Conservation (phyloP, 306 rosid genomes). For the Castanea mollissima region DNA sequence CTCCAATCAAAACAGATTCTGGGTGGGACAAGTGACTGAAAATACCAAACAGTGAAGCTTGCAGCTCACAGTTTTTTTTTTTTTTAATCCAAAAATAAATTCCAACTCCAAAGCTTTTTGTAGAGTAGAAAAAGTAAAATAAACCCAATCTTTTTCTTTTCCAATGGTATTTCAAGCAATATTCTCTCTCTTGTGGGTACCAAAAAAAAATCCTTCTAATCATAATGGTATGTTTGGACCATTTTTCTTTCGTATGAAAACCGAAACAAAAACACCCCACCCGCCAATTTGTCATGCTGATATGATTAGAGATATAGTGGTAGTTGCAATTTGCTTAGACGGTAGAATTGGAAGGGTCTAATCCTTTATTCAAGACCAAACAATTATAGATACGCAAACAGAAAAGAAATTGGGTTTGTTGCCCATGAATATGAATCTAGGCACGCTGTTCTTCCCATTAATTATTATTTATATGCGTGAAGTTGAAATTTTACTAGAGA, state of each 20-base stretch:
- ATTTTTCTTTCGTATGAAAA: conserved; percentile 28
- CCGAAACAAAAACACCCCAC: conserved; percentile 24
- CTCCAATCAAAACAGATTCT: conserved; percentile 39
- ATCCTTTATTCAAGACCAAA: conserved; percentile 5
- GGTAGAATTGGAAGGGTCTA: conserved; percentile 8
- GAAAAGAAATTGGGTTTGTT: neutral
- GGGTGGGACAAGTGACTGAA: conserved; percentile 24
- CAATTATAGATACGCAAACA: neutral
- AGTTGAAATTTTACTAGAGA: too few species aligned
- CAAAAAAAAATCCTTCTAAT: conserved; percentile 39
- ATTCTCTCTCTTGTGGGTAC: conserved; percentile 37
- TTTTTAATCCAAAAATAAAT: neutral
- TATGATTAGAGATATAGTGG: conserved; percentile 38
- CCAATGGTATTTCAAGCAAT: conserved; percentile 36
- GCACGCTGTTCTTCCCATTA: neutral
- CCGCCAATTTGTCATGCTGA: conserved; percentile 30
- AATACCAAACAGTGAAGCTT: conserved; percentile 29
- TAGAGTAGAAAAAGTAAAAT: conserved; percentile 37
- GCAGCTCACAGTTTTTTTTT: conserved; percentile 15
- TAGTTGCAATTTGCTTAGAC: conserved; percentile 21
- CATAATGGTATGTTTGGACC: conserved; percentile 47
- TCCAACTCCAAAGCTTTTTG: conserved; percentile 35
- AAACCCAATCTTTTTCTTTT: conserved; percentile 54
- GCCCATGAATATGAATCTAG: neutral
- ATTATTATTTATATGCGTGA: neutral